Percentiles rank a stretch among this genome's conserved stretches.
Conservation (phyloP, 129 eudicot genomes). For the Cynara cardunculus region DNA sequence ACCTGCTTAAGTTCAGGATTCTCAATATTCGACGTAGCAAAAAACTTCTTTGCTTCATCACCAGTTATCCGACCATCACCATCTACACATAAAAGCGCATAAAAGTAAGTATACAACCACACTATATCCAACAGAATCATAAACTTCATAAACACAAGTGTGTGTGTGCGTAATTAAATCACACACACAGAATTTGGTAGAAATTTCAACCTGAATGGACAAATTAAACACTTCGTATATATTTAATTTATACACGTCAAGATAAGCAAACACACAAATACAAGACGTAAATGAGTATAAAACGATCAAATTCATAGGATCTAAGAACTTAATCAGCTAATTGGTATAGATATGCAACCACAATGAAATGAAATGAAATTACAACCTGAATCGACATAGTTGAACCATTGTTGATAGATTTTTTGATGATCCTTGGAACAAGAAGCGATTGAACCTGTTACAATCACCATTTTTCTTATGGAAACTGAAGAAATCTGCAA, state of each 20-base stretch:
- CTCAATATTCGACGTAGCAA: conserved; percentile 56
- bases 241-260: background rate
- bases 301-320: background rate
- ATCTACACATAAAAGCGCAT: conserved; percentile 35
- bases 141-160: background rate
- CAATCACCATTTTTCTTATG: conserved; percentile 49
- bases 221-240: background rate
- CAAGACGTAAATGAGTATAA: background rate
- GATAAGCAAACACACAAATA: background rate
- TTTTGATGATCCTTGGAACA: conserved; percentile 61
- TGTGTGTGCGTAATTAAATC: background rate
- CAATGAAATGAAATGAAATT: background rate
- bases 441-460: conserved; percentile 39
- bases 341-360: background rate
- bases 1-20: conserved; percentile 84
- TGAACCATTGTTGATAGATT: conserved; percentile 80
- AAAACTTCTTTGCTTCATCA: conserved; percentile 61
- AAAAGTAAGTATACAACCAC: background rate
- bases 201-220: background rate
- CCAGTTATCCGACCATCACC: conserved; percentile 80
- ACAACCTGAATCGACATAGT: conserved; percentile 69
- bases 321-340: background rate
- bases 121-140: background rate
- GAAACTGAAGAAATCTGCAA: background rate
- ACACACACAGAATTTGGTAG: background rate